Evolutionary conservation across 805 yeast species (phyloP).

Genomic region (Ogataea pilisensis): DNA sequence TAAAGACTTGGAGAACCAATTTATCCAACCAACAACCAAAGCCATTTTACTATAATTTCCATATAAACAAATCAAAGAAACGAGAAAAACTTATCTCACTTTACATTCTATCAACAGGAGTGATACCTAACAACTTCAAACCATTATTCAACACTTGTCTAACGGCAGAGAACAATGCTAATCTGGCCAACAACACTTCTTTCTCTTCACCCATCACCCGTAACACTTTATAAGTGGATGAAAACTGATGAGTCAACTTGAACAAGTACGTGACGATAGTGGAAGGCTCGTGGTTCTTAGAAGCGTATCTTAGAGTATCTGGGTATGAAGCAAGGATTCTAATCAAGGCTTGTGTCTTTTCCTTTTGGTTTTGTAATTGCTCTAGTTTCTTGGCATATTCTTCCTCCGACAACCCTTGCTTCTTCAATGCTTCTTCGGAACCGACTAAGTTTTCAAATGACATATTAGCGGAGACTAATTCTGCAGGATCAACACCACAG

Average conservation of each 20-base stretch:
- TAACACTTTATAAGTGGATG: constrained; percentile 91
- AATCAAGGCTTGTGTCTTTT: constrained; percentile 48
- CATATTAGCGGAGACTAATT: constrained; percentile 26
- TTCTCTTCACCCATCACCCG: constrained; percentile 96
- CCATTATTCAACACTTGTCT: constrained; percentile 88
- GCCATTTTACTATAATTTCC: too few species aligned
- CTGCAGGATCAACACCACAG: constrained; percentile 44
- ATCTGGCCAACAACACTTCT: constrained; percentile 82
- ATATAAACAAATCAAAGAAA: background rate
- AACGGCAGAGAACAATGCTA: constrained; percentile 87
- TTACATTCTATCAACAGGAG: constrained; percentile 99
- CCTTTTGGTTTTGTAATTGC: constrained; percentile 24
- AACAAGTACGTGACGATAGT: constrained; percentile 92
- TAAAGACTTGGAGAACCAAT: too few species aligned
- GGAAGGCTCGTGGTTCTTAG: constrained; percentile 84
- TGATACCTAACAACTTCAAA: constrained; percentile 82
- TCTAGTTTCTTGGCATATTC: constrained; percentile 30
- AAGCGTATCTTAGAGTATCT: constrained; percentile 78
- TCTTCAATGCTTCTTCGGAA: constrained; percentile 23
- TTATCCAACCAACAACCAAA: too few species aligned
- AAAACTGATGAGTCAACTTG: constrained; percentile 87
- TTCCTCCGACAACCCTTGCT: constrained; percentile 22
- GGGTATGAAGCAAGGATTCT: constrained; percentile 88
- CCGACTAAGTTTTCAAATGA: constrained; percentile 30
- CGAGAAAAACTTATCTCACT: background rate